Base-by-base conservation (phyloP, 1,284 basidiomycete species). In the Ustilago sp. region DNA sequence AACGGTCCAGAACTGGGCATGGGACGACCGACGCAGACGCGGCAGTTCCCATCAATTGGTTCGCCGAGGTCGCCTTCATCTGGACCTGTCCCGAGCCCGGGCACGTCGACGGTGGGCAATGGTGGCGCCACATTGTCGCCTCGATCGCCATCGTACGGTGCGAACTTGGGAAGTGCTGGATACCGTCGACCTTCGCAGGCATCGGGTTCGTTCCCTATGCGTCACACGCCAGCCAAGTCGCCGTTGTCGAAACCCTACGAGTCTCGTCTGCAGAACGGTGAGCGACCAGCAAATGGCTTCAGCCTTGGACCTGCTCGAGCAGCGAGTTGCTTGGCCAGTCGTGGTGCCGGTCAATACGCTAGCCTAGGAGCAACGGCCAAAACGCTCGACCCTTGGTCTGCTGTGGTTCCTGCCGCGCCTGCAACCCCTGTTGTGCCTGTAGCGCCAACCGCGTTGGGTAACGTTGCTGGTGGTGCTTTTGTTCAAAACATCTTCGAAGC, bases 171-270 rank as follows among this genome's bases (percentile, higher is more conserved):
- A 12, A 75, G 69, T n/a, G 68, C 69, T 4, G 62, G 58, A 32
- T 63, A 63, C 15, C 73, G 65, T 35, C 71, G 72, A 63, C 64
- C 72, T 32, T 75, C 63, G 47, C 77, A 79, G 60, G 58, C 65
- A 13, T 75, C 73, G 4, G 77, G 77, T 17, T 72, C 68, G 35
- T 79, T 79, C 51, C 74, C 77, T 2, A 66, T 79, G 68, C 77
- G 77, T 32, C 77, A 79, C 39, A 69, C 69, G 28, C 73, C 77
- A 8, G 74, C 74, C 28, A 67, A 68, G 36, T 79, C 77, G 50
- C 77, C 77, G 13, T 57, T 79, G 36, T 79, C 77, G 4, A 51
- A 67, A 15, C 66, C 74, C 9, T 66, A 77, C 53, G 70, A 68
- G 45, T 47, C 68, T 19, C 31, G 39, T 11, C 38, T 52, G 43